Evolutionary conservation across 257 asterid species (phyloP).

Genomic region (Henckelia pumila): DNA sequence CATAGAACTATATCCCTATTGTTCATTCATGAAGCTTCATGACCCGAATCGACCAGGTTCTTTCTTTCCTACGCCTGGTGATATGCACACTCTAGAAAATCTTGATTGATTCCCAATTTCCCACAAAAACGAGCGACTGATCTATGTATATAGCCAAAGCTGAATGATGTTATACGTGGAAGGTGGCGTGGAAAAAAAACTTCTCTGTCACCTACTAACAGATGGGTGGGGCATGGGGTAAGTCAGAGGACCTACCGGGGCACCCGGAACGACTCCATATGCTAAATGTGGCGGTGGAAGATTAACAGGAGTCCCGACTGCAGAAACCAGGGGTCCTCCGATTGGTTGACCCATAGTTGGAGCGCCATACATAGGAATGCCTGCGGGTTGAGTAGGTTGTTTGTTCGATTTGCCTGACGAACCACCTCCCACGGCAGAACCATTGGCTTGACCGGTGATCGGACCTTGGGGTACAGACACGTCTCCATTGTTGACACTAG

Average conservation of each 20-base stretch:
- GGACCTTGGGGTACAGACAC: conserved; percentile 62
- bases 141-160: not conserved
- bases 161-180: not conserved
- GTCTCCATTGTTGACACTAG: conserved; percentile 64
- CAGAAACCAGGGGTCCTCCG: conserved; percentile 66
- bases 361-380: conserved; percentile 49
- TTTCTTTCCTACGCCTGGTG: not conserved
- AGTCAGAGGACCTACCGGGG: conserved; percentile 43
- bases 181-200: not conserved
- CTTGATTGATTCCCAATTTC: not conserved
- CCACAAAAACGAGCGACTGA: not conserved
- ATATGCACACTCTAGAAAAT: not conserved
- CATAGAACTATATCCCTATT: not conserved
- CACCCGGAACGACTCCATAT: conserved; percentile 52
- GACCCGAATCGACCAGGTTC: conserved; percentile 13
- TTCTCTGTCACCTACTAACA: conserved; percentile 35
- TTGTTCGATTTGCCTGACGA: conserved; percentile 51
- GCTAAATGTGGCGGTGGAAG: conserved; percentile 49
- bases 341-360: conserved; percentile 76
- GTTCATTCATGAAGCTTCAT: not conserved
- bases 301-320: conserved; percentile 68
- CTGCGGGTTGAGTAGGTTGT: conserved; percentile 36
- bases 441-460: conserved; percentile 69
- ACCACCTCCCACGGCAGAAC: conserved; percentile 36
- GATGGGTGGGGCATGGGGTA: conserved; percentile 50